These are phyloP conservation scores for Fusarium sp. DNA, from an alignment of 2,329 filamentous ascomycete species.

Conservation along the genomic window DNA sequence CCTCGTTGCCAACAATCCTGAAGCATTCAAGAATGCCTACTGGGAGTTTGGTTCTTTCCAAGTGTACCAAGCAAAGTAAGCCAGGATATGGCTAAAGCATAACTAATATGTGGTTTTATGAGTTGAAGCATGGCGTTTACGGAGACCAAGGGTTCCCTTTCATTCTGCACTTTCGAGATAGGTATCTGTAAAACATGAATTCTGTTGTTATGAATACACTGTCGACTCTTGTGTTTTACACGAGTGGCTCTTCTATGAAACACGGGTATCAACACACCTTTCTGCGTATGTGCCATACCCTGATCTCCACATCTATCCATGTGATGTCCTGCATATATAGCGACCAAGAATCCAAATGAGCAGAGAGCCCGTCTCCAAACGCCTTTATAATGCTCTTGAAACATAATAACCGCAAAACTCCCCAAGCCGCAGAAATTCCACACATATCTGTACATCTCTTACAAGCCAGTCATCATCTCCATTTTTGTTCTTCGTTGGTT, in stretches of 20 bases:
- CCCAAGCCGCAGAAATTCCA: conserved; percentile 35
- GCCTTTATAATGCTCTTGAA: conserved; percentile 50
- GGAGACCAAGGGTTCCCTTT: neutral
- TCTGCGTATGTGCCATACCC: conserved; percentile 34
- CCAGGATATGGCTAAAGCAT: neutral
- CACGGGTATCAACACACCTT: conserved; percentile 36
- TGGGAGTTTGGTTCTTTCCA: conserved; percentile 73
- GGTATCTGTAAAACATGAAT: conserved; percentile 4
- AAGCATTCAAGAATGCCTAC: conserved; percentile 67
- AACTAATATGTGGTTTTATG: neutral
- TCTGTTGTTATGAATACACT: conserved; percentile 17
- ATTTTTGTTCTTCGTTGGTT: neutral
- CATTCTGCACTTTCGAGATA: conserved; percentile 1
- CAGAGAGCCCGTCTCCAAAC: conserved; percentile 47
- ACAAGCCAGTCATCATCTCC: conserved; percentile 15
- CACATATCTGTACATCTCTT: conserved; percentile 35
- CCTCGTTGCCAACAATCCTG: conserved; percentile 67
- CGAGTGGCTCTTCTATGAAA: conserved; percentile 31
- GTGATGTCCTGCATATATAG: conserved; percentile 2
- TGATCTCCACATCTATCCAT: conserved; percentile 20
- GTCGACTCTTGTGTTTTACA: conserved; percentile 27
- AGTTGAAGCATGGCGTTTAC: conserved; percentile 42
- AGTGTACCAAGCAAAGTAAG: conserved; percentile 59
- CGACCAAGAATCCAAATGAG: conserved; percentile 44
- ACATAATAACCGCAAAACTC: conserved; percentile 44